These are phyloP conservation scores for Mucor lusitanicus DNA, from an alignment of 371 early-diverging fungal species.

Conservation along the genomic window DNA sequence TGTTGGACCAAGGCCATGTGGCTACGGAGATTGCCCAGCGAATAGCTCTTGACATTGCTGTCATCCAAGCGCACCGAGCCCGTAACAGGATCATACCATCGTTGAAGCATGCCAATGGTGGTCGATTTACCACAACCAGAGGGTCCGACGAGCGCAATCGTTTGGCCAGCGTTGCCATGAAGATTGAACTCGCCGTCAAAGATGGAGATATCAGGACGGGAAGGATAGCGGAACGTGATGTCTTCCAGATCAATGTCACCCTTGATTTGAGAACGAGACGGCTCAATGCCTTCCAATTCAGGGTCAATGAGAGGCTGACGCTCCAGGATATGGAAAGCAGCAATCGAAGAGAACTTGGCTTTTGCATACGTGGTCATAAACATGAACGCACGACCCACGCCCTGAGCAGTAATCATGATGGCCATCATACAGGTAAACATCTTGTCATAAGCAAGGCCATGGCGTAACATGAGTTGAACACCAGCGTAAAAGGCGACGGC, in stretches of 20 bases:
- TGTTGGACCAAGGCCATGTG: conserved; percentile 87
- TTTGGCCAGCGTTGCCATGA: conserved; percentile 72
- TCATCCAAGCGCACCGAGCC: conserved; percentile 72
- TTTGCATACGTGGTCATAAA: conserved; percentile 66
- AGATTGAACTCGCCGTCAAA: conserved; percentile 78
- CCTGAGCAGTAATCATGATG: conserved; percentile 75
- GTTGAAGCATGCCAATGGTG: conserved; percentile 78
- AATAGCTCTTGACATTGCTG: conserved; percentile 62
- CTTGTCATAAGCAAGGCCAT: conserved; percentile 28
- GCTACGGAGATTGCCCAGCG: conserved; percentile 63
- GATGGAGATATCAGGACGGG: conserved; percentile 75
- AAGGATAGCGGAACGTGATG: conserved; percentile 84
- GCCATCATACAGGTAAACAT: conserved; percentile 74
- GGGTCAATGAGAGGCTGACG: conserved; percentile 73
- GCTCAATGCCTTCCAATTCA: conserved; percentile 58
- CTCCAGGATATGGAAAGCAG: conserved; percentile 75
- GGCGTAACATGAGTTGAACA: conserved; percentile 43
- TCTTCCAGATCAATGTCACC: conserved; percentile 62
- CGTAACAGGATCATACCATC: conserved; percentile 81
- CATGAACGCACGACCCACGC: conserved; percentile 63
- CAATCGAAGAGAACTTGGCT: conserved; percentile 82
- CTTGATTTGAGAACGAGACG: conserved; percentile 31
- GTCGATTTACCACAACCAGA: conserved; percentile 91
- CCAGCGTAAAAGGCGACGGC: conserved; percentile 65
- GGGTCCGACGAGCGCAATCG: conserved; percentile 87